Evolutionary conservation across 2,329 filamentous ascomycete species (phyloP), one percentile per base, ranked within the genome.

Genomic region (Cercospora sp.): DNA sequence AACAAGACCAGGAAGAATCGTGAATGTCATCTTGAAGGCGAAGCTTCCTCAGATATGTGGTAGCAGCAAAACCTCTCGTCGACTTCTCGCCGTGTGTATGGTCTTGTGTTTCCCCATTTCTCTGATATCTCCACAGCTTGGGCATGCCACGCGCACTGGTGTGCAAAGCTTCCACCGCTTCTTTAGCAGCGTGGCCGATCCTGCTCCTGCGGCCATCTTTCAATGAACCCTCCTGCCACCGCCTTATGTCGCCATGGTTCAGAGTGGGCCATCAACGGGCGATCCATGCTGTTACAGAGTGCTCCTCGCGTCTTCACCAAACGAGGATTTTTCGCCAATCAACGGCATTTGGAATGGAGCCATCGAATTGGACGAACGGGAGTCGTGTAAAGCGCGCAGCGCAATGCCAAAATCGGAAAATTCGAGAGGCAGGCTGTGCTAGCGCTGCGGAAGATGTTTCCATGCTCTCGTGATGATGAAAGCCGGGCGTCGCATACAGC

Each of bases 101-200:
- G 66, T 28, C 66, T 58, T 45, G 55, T 68, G 58, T 69, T 67
- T 72, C 70, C 63, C 68, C 70, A 70, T 65, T 66, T 70, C 68
- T 68, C 66, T 68, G 40, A 48, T 57, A 60, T 59, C 67, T 66
- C 67, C 64, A 67, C 65, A 53, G 51, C 48, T 45, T 61, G 61
- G 60, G 57, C 65, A 63, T 69, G 63, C 65, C 65, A 68, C 66
- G 33, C 51, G 40, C 63, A 58, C 57, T 72, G 68, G 70, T 57
- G 64, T 33, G 20, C 57, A 70, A 72, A 66, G 66, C 63, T 72
- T 70, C 70, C 70, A 63, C 48, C 30, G 33, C 60, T 18, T 57
- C 57, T 40, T 66, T 64, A 12, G 23, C 60, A 40, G 59, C 59
- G 36, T 61, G 36, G 20, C 16, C 40, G 60, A 48, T 60, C 64